Percentiles rank a stretch among this genome's conserved stretches.
phyloP scores from a whole-genome alignment of 2,329 filamentous ascomycete species.

The Cercospora sesami region DNA sequence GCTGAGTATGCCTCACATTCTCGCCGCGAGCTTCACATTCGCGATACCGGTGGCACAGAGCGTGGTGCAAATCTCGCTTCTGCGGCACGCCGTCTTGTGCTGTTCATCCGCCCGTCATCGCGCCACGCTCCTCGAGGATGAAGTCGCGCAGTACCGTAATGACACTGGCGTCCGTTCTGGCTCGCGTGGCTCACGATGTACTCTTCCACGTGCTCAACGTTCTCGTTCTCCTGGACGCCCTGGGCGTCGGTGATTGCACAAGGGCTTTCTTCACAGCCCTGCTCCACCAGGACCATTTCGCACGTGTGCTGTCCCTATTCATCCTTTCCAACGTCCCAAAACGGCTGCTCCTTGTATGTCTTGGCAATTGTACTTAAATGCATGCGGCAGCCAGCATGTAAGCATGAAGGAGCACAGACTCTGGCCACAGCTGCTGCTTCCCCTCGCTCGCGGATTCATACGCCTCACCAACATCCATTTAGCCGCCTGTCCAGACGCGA shows the following conservation, averaged over 20 bases:
- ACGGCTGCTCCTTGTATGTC: background rate
- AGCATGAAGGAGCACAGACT: background rate
- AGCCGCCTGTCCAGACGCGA: background rate
- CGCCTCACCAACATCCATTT: background rate
- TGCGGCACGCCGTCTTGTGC: background rate
- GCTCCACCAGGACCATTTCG: background rate
- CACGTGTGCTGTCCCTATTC: background rate
- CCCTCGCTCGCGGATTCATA: background rate
- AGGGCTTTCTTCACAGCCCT: background rate
- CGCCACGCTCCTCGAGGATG: background rate
- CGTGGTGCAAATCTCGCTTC: slow-evolving; percentile 14
- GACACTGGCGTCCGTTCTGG: background rate
- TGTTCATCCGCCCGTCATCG: background rate
- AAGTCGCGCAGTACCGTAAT: background rate
- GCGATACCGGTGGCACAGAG: background rate
- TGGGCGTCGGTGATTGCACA: background rate
- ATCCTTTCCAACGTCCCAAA: background rate
- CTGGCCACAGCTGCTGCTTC: background rate
- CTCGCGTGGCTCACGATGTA: background rate
- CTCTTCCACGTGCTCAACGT: background rate
- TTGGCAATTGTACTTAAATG: background rate
- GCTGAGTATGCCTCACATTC: slow-evolving; percentile 1
- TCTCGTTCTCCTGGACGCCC: background rate
- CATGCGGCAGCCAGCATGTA: background rate
- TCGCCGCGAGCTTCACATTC: slow-evolving; percentile 3